Evolutionary conservation across 1,284 basidiomycete genomes (phyloP).

Genomic region (Microbotryum saponariae): DNA sequence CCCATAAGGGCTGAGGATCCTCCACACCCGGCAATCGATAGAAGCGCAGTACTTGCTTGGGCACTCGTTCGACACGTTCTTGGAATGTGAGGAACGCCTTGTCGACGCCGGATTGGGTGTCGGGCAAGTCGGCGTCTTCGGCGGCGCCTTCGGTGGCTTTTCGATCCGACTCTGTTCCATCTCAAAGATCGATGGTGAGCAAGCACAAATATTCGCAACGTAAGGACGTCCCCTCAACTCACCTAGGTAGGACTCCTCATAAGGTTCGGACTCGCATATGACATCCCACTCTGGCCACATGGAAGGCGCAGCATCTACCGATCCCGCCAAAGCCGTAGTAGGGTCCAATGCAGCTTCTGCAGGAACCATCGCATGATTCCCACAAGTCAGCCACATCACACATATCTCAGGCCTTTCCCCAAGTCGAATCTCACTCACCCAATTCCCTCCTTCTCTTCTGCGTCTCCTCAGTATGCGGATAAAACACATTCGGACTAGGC

Average conservation of each 20-base stretch:
- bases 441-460: background rate
- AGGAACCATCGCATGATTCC: background rate
- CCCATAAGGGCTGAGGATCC: constrained; percentile 25
- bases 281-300: constrained; percentile 25
- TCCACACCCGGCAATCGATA: constrained; percentile 29
- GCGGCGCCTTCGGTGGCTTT: constrained; percentile 6
- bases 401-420: background rate
- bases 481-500: constrained; percentile 28
- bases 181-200: background rate
- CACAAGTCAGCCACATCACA: too few relatives aligned
- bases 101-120: constrained; percentile 27
- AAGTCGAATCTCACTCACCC: background rate
- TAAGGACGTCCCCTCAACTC: background rate
- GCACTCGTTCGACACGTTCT: constrained; percentile 27
- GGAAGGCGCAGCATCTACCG: background rate
- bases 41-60: constrained; percentile 29
- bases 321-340: background rate
- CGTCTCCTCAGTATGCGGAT: constrained; percentile 23
- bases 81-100: constrained; percentile 27
- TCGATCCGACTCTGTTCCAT: background rate
- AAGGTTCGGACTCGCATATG: constrained; percentile 24
- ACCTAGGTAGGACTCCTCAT: constrained; percentile 30
- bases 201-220: too few relatives aligned
- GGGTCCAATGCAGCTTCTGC: constrained; percentile 7
- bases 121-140: constrained; percentile 21